Evolutionary conservation across 495 filamentous ascomycete species (phyloP).

Genomic region (Podospora australis): DNA sequence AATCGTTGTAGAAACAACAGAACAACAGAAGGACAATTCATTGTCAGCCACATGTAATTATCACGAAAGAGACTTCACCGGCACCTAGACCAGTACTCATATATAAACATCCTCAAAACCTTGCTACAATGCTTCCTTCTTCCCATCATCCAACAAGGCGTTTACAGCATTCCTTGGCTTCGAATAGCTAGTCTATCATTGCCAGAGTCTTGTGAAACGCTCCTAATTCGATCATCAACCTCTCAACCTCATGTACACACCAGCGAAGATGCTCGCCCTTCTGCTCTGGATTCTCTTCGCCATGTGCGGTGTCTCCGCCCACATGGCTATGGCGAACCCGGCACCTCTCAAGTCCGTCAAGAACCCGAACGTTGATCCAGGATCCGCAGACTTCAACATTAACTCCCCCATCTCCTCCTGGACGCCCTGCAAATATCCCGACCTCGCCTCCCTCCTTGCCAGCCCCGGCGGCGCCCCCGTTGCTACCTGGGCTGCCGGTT

Average conservation of each 20-base stretch:
- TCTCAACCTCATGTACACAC: not conserved
- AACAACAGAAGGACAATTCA: no score
- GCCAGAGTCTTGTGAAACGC: no score
- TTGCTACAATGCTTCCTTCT: no score
- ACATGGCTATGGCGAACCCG: conserved; percentile 52
- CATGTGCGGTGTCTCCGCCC: conserved; percentile 20
- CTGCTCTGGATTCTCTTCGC: not conserved
- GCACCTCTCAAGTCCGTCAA: conserved; percentile 40
- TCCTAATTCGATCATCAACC: not conserved
- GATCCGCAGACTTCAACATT: conserved; percentile 36
- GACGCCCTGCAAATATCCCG: conserved; percentile 48
- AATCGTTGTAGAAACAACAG: no score
- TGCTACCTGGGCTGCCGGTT: conserved; percentile 47
- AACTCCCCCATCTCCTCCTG: conserved; percentile 43
- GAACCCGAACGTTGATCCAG: conserved; percentile 36
- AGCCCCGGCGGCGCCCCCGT: conserved; percentile 37
- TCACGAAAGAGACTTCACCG: no score
- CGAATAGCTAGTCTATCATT: no score
- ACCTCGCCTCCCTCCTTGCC: conserved; percentile 46
- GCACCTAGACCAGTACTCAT: no score
- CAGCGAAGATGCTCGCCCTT: not conserved
- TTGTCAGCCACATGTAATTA: no score
- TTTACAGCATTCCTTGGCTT: no score
- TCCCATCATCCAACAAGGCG: no score
- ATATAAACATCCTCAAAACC: no score